Evolutionary conservation across 1,284 basidiomycete species (phyloP), one percentile per base, ranked within the genome.

Genomic region (Melampsora occidentalis): DNA sequence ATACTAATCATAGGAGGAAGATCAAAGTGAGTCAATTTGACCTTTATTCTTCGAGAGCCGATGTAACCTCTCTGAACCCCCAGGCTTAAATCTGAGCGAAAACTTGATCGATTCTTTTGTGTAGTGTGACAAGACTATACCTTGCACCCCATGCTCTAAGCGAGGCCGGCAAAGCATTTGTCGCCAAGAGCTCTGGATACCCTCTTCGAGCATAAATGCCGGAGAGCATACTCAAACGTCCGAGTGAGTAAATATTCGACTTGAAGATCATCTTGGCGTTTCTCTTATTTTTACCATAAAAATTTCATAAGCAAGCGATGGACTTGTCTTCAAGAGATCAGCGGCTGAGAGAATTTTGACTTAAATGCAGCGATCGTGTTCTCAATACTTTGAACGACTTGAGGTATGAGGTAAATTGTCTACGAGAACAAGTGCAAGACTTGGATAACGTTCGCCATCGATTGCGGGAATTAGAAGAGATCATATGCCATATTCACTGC

Each of bases 81-180:
- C 10, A 16, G 10, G 14, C 10, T 14, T 46, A 16, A 39, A 16
- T 46, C 14, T 14, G 10, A 46, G 28, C n/a, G 22, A 10, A 6
- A 0, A 28, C 53, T 59, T 7, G 3, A 25, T 59, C 28, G n/a
- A 59, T 59, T 25, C 10, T 59, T 31, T 59, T 22, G 10, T 31
- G 7, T 31, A 59, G 53, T 59, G 53, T 31, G 53, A 59, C n/a
- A 59, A 59, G 18, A 59, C 53, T 4, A n/a, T 59, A 59, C 53
- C 53, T 18, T 59, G 53, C 18, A 28, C 22, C 18, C 53, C 53
- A 28, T 59, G 53, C 28, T 59, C 53, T 31, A 59, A 59, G 53
- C 53, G 53, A 59, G 53, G 53, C n/a, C 28, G 53, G 14, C 53
- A 59, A 22, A 59, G 20, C 53, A 59, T 59, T 59, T 59, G 53